These are phyloP conservation scores for Aspergillus bertholletiae DNA, from an alignment of 495 filamentous ascomycete species.

Conservation along the genomic window DNA sequence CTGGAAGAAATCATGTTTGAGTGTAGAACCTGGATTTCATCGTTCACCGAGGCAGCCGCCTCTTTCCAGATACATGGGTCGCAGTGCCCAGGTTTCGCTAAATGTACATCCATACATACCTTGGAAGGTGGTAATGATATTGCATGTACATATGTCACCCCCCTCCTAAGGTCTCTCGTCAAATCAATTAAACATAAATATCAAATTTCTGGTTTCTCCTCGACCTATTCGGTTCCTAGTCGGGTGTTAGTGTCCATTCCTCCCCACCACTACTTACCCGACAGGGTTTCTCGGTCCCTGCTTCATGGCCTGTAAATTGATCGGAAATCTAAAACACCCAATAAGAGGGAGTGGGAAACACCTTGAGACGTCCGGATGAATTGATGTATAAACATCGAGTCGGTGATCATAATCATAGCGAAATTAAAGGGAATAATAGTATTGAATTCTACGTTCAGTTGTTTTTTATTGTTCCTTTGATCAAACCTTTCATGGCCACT, in stretches of 20 bases:
- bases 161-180: no score
- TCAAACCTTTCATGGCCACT: no score
- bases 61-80: no score
- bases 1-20: background rate
- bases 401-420: background rate
- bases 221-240: background rate
- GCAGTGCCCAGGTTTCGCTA: no score
- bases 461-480: no score
- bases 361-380: background rate
- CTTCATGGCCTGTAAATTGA: background rate
- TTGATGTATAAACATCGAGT: background rate
- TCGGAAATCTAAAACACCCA: conserved; percentile 3
- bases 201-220: background rate
- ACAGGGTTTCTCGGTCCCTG: conserved; percentile 1
- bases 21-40: background rate
- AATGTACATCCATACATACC: background rate
- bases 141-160: background rate
- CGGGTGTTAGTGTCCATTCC: conserved; percentile 6
- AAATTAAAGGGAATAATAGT: no score
- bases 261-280: conserved; percentile 6
- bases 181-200: background rate
- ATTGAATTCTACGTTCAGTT: no score
- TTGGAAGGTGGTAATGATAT: background rate
- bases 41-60: no score
- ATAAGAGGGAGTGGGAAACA: background rate